A percentile compares a stretch with the other conserved stretches of the same genome.
These are phyloP conservation scores for Arctium minus DNA, from an alignment of 129 eudicot genomes.

Conservation along the genomic window DNA sequence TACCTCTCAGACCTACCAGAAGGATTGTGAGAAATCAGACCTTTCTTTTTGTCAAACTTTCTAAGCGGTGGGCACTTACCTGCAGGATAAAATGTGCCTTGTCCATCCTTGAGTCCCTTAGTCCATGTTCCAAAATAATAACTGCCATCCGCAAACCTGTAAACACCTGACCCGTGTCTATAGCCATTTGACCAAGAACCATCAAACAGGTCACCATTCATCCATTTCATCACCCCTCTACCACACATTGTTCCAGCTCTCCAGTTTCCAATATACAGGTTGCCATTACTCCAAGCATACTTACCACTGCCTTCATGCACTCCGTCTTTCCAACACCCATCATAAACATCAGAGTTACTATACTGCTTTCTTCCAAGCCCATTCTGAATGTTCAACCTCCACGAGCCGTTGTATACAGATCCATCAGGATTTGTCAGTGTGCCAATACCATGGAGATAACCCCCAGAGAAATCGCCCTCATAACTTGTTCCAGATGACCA, in stretches of 20 bases:
- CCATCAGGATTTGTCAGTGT: constrained; percentile 57
- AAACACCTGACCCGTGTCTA: constrained; percentile 85
- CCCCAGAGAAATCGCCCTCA: constrained; percentile 90
- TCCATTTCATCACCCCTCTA: constrained; percentile 93
- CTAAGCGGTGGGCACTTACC: constrained; percentile 50
- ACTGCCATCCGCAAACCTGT: constrained; percentile 83
- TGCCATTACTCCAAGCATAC: constrained; percentile 78
- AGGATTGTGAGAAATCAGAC: constrained; percentile 40
- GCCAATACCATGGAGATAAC: constrained; percentile 90
- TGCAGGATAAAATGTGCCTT: constrained; percentile 76
- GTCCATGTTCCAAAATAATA: constrained; percentile 94
- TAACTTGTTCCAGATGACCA: constrained; percentile 77
- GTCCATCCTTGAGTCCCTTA: constrained; percentile 90
- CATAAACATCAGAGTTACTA: constrained; percentile 70
- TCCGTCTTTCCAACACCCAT: constrained; percentile 97
- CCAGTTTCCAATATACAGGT: constrained; percentile 86
- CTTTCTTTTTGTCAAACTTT: constrained; percentile 38
- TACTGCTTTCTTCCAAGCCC: constrained; percentile 88
- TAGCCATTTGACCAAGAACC: constrained; percentile 84
- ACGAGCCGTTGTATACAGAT: constrained; percentile 70
- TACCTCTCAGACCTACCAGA: constrained; percentile 37
- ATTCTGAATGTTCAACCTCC: constrained; percentile 78
- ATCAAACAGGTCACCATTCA: constrained; percentile 86
- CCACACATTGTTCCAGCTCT: constrained; percentile 87
- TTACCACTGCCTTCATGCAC: constrained; percentile 85